These are phyloP conservation scores for Poa pratensis DNA, from an alignment of 176 grass and related monocot species.

Conservation along the genomic window DNA sequence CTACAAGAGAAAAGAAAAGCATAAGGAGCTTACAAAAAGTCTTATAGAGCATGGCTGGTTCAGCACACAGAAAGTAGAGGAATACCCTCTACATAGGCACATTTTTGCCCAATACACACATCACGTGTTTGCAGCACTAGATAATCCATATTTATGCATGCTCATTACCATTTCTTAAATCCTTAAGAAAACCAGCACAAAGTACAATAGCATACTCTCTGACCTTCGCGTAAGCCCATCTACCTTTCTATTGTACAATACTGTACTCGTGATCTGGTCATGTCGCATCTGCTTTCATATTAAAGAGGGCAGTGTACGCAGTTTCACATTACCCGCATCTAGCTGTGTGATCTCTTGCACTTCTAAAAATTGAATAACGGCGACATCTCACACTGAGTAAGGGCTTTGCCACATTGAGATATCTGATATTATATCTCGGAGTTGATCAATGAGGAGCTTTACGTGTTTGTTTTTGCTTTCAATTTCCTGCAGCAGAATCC, in stretches of 20 bases:
- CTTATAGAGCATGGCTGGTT: neutral
- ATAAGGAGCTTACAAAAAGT: neutral
- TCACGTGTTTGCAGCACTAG: neutral
- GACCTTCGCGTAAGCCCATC: neutral
- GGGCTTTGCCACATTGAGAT: slow-evolving; percentile 98
- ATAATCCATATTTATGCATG: too few relatives aligned
- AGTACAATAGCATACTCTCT: neutral
- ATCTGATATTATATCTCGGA: slow-evolving; percentile 76
- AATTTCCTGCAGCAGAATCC: slow-evolving; percentile 73
- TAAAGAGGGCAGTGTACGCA: neutral
- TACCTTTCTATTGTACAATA: neutral
- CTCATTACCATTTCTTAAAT: neutral
- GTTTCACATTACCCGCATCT: neutral
- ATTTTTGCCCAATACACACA: slow-evolving; percentile 2
- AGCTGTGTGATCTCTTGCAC: neutral
- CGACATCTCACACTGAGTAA: slow-evolving; percentile 54
- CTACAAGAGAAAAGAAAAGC: neutral
- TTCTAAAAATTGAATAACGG: neutral
- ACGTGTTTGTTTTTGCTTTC: slow-evolving; percentile 82
- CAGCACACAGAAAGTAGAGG: neutral
- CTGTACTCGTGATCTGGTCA: neutral
- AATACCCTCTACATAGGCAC: neutral
- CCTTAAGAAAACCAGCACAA: neutral
- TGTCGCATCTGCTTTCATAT: slow-evolving; percentile 13
- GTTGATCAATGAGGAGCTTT: slow-evolving; percentile 84